Evolutionary conservation across 352 stramenopile genomes (phyloP).

Genomic region (Phytopythium boreale): DNA sequence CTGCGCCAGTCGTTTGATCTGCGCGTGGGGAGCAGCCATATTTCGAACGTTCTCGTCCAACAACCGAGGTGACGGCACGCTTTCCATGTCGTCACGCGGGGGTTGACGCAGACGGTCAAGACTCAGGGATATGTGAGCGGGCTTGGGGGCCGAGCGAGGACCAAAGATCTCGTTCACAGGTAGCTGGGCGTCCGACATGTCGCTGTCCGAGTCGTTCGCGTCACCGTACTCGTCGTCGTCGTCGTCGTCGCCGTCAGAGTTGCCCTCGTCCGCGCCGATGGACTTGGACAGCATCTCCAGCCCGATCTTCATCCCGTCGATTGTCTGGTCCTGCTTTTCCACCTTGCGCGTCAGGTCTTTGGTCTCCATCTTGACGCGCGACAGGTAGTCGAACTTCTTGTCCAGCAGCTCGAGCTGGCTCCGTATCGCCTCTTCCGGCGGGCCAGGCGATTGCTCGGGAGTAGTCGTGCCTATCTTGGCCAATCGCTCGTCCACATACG

Average conservation of each 20-base stretch:
- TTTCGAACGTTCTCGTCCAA: constrained; percentile 2
- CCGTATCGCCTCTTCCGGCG: constrained; percentile 45
- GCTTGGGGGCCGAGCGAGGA: neutral
- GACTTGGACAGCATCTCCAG: constrained; percentile 64
- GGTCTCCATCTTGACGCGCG: constrained; percentile 69
- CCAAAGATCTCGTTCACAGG: constrained; percentile 3
- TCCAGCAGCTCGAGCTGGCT: constrained; percentile 54
- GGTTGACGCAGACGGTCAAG: neutral
- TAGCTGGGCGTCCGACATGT: constrained; percentile 7
- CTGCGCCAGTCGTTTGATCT: constrained; percentile 1
- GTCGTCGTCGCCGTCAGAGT: constrained; percentile 37
- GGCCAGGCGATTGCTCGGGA: constrained; percentile 12
- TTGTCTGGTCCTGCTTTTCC: constrained; percentile 57
- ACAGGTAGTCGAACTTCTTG: constrained; percentile 72
- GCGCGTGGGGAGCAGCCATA: constrained; percentile 1
- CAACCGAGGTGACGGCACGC: neutral
- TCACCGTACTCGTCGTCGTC: neutral
- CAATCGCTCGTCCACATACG: constrained; percentile 17
- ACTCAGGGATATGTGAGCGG: neutral
- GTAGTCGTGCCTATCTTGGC: constrained; percentile 2
- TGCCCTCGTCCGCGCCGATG: constrained; percentile 58
- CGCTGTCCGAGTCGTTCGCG: constrained; percentile 7
- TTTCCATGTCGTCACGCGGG: neutral
- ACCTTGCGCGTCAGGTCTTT: constrained; percentile 55
- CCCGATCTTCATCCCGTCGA: constrained; percentile 56